Conservation (phyloP, 192 early-diverging fungal species). For the Thoreauomyces humboldtii region DNA sequence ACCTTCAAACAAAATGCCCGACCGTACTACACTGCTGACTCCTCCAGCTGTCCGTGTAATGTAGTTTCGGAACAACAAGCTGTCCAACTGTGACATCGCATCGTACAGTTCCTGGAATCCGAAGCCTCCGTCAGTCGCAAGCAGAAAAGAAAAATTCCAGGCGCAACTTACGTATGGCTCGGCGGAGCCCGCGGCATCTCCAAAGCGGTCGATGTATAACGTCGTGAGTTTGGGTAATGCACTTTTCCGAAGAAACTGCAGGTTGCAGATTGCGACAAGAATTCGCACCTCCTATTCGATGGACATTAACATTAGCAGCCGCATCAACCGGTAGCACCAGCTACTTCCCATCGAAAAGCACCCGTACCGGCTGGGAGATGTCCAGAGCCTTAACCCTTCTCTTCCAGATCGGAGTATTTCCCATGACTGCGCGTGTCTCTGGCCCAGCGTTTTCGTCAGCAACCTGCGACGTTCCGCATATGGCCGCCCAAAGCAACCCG, state of each 20-base stretch:
- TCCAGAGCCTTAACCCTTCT: conserved; percentile 32
- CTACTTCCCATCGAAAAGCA: too few species aligned
- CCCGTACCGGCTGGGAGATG: conserved; percentile 24
- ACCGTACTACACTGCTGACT: conserved; percentile 68
- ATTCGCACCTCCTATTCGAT: conserved; percentile 41
- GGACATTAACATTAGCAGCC: not conserved
- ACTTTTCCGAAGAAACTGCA: conserved; percentile 66
- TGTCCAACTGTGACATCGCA: conserved; percentile 74
- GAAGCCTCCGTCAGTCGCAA: too few species aligned
- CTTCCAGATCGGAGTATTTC: conserved; percentile 19
- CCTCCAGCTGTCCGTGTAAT: conserved; percentile 70
- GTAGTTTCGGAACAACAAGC: conserved; percentile 82
- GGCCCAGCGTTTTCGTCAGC: not conserved
- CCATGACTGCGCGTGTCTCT: conserved; percentile 9
- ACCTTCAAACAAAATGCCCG: conserved; percentile 82
- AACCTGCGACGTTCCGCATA: not conserved
- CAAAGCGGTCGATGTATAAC: conserved; percentile 71
- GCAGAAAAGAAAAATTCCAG: not conserved
- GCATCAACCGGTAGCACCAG: not conserved
- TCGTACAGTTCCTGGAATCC: conserved; percentile 64
- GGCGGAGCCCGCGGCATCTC: conserved; percentile 43
- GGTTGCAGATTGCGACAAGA: conserved; percentile 83
- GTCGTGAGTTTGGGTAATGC: conserved; percentile 74
- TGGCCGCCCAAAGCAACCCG: conserved; percentile 59
- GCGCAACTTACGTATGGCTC: not conserved